Conservation (phyloP, 1,284 basidiomycete genomes). For the Trichosporon asahii region DNA sequence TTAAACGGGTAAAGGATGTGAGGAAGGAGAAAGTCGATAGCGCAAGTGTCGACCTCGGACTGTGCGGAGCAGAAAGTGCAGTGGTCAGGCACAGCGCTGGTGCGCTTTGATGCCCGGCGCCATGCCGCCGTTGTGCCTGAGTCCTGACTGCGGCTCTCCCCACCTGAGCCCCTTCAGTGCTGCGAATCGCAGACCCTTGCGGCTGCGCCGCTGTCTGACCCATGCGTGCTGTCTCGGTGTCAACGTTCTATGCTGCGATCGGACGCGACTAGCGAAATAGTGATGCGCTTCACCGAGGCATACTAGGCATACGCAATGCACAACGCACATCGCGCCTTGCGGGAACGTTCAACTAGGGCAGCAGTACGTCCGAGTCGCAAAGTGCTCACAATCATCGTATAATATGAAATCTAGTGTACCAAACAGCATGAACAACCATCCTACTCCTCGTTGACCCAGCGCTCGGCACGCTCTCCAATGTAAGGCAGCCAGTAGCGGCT, state of each 20-base stretch:
- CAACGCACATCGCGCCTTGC: background rate
- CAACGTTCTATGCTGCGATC: background rate
- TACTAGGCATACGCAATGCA: background rate
- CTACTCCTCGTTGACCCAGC: constrained; percentile 69
- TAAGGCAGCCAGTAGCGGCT: constrained; percentile 63
- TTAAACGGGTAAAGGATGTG: background rate
- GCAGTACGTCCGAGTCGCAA: background rate
- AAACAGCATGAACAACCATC: background rate
- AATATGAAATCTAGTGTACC: constrained; percentile 1
- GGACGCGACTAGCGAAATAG: too few species aligned
- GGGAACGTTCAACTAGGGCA: too few species aligned
- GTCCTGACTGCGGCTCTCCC: background rate
- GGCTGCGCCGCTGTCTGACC: background rate
- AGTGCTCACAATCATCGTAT: background rate
- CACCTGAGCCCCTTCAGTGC: background rate
- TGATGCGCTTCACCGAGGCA: background rate
- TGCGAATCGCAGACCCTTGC: background rate
- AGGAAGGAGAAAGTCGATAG: background rate
- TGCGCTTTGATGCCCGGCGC: background rate
- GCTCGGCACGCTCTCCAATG: constrained; percentile 67
- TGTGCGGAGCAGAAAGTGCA: constrained; percentile 3
- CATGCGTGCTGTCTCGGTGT: background rate
- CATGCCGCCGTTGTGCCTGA: constrained; percentile 1
- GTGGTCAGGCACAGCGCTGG: background rate
- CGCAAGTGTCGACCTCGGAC: background rate